Base-by-base conservation (phyloP, 768 basidiomycete genomes). In the Rubroboletus pulcherrimus region DNA sequence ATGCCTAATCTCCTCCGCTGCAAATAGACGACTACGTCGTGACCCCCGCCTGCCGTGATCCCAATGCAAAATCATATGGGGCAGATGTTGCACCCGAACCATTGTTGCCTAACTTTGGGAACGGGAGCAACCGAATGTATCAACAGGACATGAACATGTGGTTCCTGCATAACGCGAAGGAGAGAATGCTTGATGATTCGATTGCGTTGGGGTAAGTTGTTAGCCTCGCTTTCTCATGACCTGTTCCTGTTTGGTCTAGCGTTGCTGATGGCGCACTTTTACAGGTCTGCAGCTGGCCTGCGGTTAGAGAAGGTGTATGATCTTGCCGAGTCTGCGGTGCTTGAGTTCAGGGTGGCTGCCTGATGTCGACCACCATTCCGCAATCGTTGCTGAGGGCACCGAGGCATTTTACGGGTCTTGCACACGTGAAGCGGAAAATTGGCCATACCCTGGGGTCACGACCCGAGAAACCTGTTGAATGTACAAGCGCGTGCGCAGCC, bases 131-230 rank as follows among this genome's bases (percentile, higher is more conserved):
- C 35, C 64, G 74, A 6, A 66, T 67, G 30, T 80, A 81, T 56
- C 65, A 76, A 33, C 74, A 74, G 46, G 81, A 82, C 53, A 45
- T 81, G 40, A 74, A 72, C 49, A 79, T 81, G 79, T 74, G 78
- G 73, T 42, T 64, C 17, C 26, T 71, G 12, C 61, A 75, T 14
- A 79, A 81, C 46, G 63, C 71, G 7, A 71, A 75, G 58, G 79
- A 80, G 55, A 74, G 80, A 6, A 75, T 73, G 0, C 46, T 81
- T 12, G 57, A 72, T 3, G 73, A 79, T 5, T 77, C 74, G 46
- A 69, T 75, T 9, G 54, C 70, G 1, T 55, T 80, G 5, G 75
- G 73, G 59, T 60, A 34, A 51, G 63, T 55, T 14, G 6, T 33
- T 12, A 31, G 5, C 34, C 17, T 42, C 29, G 19, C 14, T 7